Evolutionary conservation across 192 early-diverging fungal genomes (phyloP), one percentile per base, ranked within the genome.

Genomic region (Blastocladiella britannica): DNA sequence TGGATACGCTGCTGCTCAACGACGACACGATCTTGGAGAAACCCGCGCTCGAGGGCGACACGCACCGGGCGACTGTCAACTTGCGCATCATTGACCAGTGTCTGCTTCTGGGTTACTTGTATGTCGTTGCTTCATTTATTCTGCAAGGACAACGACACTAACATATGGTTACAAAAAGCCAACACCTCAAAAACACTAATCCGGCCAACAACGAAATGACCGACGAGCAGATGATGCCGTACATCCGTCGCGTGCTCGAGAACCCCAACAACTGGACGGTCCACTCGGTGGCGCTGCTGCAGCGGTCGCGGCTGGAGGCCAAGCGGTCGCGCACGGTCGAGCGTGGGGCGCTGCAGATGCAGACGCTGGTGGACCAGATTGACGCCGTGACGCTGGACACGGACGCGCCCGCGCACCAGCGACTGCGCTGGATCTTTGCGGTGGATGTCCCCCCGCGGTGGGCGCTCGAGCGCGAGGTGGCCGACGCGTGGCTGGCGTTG

Each of bases 211-310:
- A 98, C 59, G 95, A 91, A 28, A 72, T 98, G 25, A 98, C 95
- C 6, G 75, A 75, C 27, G 93, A 98, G 67, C 82, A 95, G 73
- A 98, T 98, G 95, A 68, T 79, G 37, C 91, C 95, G 22, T 98
- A 86, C 65, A 87, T 94, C 4, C 67, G 77, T 54, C 82, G 93
- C 52, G 89, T 96, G 7, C 67, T 96, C 51, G 84, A 87, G 60
- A 87, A 92, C 58, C 76, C 89, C 54, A 89, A 88, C 72, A 98
- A 98, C 72, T 98, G 93, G 93, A 89, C 87, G 66, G 87, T 98
- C 18, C 83, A 94, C 72, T 92, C 95, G 26, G 92, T 94, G 89
- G 93, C 75, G 7, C 70, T 98, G 24, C 67, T 98, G 52, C 67
- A 93, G 51, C 80, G 93, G 7, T 88, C 89, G 15, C 85, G 93